A percentile compares a stretch with the other conserved stretches of the same genome.
phyloP scores from a whole-genome alignment of 1,284 basidiomycete species.

The Microbotryum scabiosae region DNA sequence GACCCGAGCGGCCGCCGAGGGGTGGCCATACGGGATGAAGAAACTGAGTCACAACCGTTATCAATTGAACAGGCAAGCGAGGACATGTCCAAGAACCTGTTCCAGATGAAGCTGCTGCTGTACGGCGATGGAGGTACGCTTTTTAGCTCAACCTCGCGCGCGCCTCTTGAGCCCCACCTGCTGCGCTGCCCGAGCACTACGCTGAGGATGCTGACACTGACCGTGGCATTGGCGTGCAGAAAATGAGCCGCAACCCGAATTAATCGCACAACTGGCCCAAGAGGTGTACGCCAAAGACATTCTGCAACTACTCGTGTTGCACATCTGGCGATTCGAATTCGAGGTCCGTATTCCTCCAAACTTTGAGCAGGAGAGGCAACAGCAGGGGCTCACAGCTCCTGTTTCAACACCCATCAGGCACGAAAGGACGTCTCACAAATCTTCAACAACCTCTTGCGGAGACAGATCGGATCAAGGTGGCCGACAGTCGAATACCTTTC shows the following conservation, averaged over 20 bases:
- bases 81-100: conserved; percentile 77
- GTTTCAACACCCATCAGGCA: conserved; percentile 37
- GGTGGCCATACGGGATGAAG: background rate
- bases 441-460: conserved; percentile 86
- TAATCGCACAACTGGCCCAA: conserved; percentile 85
- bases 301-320: conserved; percentile 67
- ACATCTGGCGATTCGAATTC: conserved; percentile 84
- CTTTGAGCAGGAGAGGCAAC: too few relatives aligned
- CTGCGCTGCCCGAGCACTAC: background rate
- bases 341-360: conserved; percentile 52
- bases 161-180: background rate
- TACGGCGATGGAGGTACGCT: conserved; percentile 71
- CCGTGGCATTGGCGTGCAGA: conserved; percentile 3
- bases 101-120: conserved; percentile 77
- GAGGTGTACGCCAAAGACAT: conserved; percentile 90
- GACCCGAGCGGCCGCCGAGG: background rate
- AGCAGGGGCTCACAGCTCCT: background rate
- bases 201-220: background rate
- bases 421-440: conserved; percentile 92
- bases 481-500: conserved; percentile 93
- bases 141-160: too few relatives aligned
- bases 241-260: conserved; percentile 31
- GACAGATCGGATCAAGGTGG: conserved; percentile 84
- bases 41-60: background rate
- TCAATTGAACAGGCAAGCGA: conserved; percentile 59